These are phyloP conservation scores for Scheffersomyces spartinae DNA, from an alignment of 805 yeast genomes.

Conservation along the genomic window DNA sequence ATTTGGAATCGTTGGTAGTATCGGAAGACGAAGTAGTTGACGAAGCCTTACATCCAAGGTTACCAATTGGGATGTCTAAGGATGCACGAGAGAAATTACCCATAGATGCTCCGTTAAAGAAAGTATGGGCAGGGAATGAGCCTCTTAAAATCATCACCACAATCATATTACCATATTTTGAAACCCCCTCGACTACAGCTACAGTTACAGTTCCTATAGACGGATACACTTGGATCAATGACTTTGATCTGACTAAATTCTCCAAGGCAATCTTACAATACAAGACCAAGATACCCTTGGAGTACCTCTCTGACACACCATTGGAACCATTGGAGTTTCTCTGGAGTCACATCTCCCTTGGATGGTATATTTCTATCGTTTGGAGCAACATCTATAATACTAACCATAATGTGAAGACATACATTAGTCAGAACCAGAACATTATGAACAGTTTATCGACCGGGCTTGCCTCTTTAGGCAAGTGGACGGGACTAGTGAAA, in stretches of 20 bases:
- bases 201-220: conserved; percentile 28
- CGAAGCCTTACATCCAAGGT: conserved; percentile 33
- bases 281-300: no score
- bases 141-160: conserved; percentile 31
- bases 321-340: conserved; percentile 37
- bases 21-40: conserved; percentile 20
- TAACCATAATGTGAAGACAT: conserved; percentile 9
- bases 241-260: conserved; percentile 9
- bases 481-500: conserved; percentile 27
- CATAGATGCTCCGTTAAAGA: conserved; percentile 33
- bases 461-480: conserved; percentile 24
- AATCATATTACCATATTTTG: conserved; percentile 24
- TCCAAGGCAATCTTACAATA: conserved; percentile 24
- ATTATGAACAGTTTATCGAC: conserved; percentile 27
- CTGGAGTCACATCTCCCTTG: conserved; percentile 56
- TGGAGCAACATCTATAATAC: conserved; percentile 45
- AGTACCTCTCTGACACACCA: conserved; percentile 31
- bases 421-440: conserved; percentile 14
- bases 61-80: conserved; percentile 50
- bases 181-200: conserved; percentile 9
- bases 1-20: no score
- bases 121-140: conserved; percentile 48
- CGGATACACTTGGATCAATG: conserved; percentile 21
- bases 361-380: conserved; percentile 64
- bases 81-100: conserved; percentile 45